Base-by-base conservation (phyloP, 1,284 basidiomycete genomes). In the Peniophora sp. region DNA sequence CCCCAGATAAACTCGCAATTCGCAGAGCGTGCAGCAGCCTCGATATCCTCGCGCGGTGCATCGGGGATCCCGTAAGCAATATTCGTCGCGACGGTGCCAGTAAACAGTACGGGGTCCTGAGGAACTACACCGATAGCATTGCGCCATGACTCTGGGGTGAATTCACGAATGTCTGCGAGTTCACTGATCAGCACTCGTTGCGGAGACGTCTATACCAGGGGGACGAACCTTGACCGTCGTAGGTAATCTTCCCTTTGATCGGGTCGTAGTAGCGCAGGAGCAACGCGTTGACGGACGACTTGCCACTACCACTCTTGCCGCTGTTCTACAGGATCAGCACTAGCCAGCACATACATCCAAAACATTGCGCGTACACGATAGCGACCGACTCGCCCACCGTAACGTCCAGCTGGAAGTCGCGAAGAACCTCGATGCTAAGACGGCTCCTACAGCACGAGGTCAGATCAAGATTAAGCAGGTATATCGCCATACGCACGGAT, bases 1-100 rank as follows among this genome's bases (percentile, higher is more conserved):
- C 85, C 83, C 81, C 90, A 89, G 41, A 99, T 86, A 63, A 97
- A 99, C 60, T 96, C 92, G 66, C 96, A 98, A 61, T 98, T 97
- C 2, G 96, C 95, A 55, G 89, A 79, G 11, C 85, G 73, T 0
- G 95, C 95, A 0, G 94, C 96, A 20, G 83, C 73, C 65, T 95
- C 90, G 35, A 99, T 90, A 52, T 97, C 79, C 55, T 84, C 82
- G 24, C 87, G 76, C 0, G 90, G 89, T 0, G 83, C 90, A 16
- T 75, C 65, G 3, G 78, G 73, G 35, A 84, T 77, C 2, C 96
- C 95, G 63, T 92, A 98, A 0, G 92, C 89, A 55, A 98, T 97
- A 62, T 97, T 97, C 2, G 90, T 87, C 9, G 90, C 90, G 22
- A 97, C 89, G 0, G 91, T 96, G 2, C 93, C 94, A 9, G 85